Percentiles rank a stretch among this genome's conserved stretches.
Conservation (phyloP, 352 stramenopile genomes). For the Pythium scleroteichum region DNA sequence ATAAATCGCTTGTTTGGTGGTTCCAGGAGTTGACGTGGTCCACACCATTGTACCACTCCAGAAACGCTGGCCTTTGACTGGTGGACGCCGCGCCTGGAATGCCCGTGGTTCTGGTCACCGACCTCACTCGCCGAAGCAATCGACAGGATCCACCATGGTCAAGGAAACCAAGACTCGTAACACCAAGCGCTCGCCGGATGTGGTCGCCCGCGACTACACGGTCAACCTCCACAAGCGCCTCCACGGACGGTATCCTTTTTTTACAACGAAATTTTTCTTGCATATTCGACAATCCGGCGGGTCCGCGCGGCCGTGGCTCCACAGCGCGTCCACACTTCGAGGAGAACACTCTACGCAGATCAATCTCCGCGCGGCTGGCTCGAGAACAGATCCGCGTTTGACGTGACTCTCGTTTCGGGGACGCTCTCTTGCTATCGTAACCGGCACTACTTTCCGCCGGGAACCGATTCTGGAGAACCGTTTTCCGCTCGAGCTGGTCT, state of each 20-base stretch:
- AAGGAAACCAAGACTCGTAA: slow-evolving; percentile 87
- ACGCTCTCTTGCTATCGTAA: too few relatives aligned
- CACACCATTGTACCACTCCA: slow-evolving; percentile 7
- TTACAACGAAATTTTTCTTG: slow-evolving; percentile 33
- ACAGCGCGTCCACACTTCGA: too few relatives aligned
- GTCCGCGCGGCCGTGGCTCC: slow-evolving; percentile 10
- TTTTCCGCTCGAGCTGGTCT: background rate
- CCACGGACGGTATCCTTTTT: slow-evolving; percentile 90
- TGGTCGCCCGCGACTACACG: slow-evolving; percentile 98
- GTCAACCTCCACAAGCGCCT: slow-evolving; percentile 99
- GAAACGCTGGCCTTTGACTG: slow-evolving; percentile 30
- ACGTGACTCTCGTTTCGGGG: too few relatives aligned
- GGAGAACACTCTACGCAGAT: too few relatives aligned
- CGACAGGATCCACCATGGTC: slow-evolving; percentile 57
- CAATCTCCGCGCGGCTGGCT: too few relatives aligned
- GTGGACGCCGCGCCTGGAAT: slow-evolving; percentile 13
- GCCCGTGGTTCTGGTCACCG: slow-evolving; percentile 25
- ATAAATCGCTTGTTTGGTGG: background rate
- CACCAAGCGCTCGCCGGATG: slow-evolving; percentile 90
- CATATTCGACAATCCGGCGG: slow-evolving; percentile 18
- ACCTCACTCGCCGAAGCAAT: slow-evolving; percentile 41
- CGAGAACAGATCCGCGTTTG: too few relatives aligned
- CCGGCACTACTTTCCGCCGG: background rate
- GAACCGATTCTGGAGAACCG: background rate
- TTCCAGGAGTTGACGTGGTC: slow-evolving; percentile 1